phyloP scores from a whole-genome alignment of 208 protist genomes.

The Acanthamoeba sp. region DNA sequence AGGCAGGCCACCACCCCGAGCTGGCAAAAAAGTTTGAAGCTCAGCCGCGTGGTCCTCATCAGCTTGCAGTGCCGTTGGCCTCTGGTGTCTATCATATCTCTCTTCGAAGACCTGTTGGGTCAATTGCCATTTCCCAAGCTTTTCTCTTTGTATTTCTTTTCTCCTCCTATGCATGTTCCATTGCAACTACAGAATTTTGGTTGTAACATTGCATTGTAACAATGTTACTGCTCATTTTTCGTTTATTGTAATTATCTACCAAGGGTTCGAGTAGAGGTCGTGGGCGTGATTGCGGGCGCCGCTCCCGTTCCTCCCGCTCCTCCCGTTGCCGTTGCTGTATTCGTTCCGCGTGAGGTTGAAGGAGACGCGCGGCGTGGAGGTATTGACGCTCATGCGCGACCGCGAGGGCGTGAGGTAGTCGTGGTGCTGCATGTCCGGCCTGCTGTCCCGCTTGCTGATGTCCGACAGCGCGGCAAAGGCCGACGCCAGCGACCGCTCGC shows the following conservation, averaged over 20 bases:
- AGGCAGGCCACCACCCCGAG: too few relatives aligned
- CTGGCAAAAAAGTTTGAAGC: too few relatives aligned
- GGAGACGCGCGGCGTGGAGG: constrained; percentile 5
- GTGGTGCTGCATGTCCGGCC: background rate
- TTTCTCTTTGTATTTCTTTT: too few relatives aligned
- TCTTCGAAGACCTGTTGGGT: too few relatives aligned
- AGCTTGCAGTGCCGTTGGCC: too few relatives aligned
- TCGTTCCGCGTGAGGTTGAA: constrained; percentile 38
- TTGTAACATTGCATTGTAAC: too few relatives aligned
- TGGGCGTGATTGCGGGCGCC: background rate
- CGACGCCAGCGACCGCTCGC: constrained; percentile 43
- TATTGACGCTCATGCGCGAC: background rate
- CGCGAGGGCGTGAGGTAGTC: background rate
- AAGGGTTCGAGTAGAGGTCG: constrained; percentile 43
- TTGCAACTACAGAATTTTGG: too few relatives aligned
- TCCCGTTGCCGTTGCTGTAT: background rate
- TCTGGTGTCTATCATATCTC: too few relatives aligned
- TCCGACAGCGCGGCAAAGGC: constrained; percentile 19
- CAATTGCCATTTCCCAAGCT: too few relatives aligned
- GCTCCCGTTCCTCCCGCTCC: background rate
- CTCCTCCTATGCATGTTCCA: too few relatives aligned
- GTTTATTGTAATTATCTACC: background rate
- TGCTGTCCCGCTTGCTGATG: background rate
- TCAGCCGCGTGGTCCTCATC: too few relatives aligned
- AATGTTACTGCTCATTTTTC: too few relatives aligned